Base-by-base conservation (phyloP, 192 early-diverging fungal species). In the Geranomyces michiganensis region DNA sequence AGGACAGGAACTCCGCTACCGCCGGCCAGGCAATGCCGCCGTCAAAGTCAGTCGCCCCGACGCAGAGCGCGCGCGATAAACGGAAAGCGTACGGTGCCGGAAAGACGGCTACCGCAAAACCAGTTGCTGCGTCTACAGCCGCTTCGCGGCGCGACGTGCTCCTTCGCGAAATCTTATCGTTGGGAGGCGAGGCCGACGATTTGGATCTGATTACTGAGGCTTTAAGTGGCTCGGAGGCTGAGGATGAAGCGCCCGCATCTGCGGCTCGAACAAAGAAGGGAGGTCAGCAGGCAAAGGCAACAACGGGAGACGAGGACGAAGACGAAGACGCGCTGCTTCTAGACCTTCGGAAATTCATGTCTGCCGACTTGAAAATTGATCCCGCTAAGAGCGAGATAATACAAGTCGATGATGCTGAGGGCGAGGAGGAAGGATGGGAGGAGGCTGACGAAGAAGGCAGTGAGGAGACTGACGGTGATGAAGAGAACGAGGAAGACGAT, bases 101-200 rank as follows among this genome's bases (percentile, higher is more conserved):
- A 41, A 41, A 41, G 36, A 10, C 10, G 51, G 51, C 51, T 3
- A 15, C 51, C 4, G 51, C 51, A 55, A 27, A n/a, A 55, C 21
- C 51, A 15, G 51, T 55, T 15, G 51, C 19, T 24, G 51, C 19
- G 15, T n/a, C 29, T 32, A 30, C 29, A 4, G 31, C 58, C 22
- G 17, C 24, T 7, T 53, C 58, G 17, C 58, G 58, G 31, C 65
- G 73, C 9, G 46, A 27, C 15, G 59, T 78, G 27, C 79, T 91
- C 56, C 79, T 88, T 71, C 75, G 74, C 24, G 88, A 91, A 79
- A 91, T 91, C 66, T 78, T 84, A 62, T 81, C 79, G 62, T 74
- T 91, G n/a, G 89, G 89, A 48, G 89, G 89, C 19, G 74, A 76
- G 53, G 72, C 75, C 67, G 76, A 74, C 17, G 89, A 91, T 56